Conservation (phyloP, 108 stramenopile species). For the Cyclotella kingstonii region DNA sequence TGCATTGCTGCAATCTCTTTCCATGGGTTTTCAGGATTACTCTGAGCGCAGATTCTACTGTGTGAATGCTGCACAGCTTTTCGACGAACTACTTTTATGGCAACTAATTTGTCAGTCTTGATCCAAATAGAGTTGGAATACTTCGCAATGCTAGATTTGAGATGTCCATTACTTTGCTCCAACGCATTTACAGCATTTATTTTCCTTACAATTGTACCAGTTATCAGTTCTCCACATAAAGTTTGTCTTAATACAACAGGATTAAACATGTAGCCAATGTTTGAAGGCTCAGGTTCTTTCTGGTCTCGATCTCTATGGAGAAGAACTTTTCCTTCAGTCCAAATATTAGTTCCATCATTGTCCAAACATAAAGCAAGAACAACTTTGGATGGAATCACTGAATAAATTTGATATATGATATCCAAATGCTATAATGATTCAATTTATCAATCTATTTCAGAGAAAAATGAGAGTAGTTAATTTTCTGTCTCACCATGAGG, state of each 20-base stretch:
- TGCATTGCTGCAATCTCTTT: slow-evolving; percentile 91
- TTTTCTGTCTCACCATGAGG: slow-evolving; percentile 46
- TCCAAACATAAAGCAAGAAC: slow-evolving; percentile 54
- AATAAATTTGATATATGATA: slow-evolving; percentile 15
- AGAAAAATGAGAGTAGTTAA: not conserved
- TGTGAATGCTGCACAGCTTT: slow-evolving; percentile 54
- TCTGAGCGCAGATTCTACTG: slow-evolving; percentile 30
- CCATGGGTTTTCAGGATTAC: slow-evolving; percentile 84
- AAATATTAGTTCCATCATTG: not conserved
- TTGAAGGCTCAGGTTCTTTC: not conserved
- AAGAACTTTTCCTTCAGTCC: slow-evolving; percentile 17
- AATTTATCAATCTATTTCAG: not conserved
- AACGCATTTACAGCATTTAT: not conserved
- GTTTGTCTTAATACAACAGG: slow-evolving; percentile 18
- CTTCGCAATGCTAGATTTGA: not conserved
- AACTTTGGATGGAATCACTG: slow-evolving; percentile 63
- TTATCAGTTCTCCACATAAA: slow-evolving; percentile 28
- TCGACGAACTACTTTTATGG: slow-evolving; percentile 86
- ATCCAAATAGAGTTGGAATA: slow-evolving; percentile 51
- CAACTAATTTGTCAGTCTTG: slow-evolving; percentile 53
- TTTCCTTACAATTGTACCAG: slow-evolving; percentile 13
- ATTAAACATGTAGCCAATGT: slow-evolving; percentile 27
- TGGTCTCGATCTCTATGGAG: not conserved
- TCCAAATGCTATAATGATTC: not conserved
- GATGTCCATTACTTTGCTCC: not conserved